Percentiles rank a stretch among this genome's conserved stretches.
phyloP scores from a whole-genome alignment of 345 rosid species.

The Noccaea bulbosa region DNA sequence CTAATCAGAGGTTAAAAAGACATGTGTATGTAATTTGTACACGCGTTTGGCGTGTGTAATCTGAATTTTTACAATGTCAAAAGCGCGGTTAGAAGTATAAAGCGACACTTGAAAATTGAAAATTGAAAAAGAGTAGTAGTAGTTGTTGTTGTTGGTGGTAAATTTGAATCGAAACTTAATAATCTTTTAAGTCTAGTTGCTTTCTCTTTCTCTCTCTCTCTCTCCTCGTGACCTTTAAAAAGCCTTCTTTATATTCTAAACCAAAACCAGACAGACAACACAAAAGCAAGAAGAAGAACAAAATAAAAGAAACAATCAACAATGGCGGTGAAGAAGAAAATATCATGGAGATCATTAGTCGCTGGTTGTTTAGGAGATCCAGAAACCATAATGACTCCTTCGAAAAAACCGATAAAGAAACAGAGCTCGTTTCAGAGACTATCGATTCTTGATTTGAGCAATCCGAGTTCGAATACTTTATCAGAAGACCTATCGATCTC shows the following conservation, averaged over 20 bases:
- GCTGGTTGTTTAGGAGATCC: slow-evolving; percentile 56
- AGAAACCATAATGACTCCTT: slow-evolving; percentile 14
- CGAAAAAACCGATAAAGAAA: slow-evolving; percentile 48
- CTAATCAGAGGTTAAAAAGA: no score
- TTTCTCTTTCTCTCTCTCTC: not conserved
- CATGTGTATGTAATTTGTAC: not conserved
- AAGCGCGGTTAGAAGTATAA: slow-evolving; percentile 21
- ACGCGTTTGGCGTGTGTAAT: slow-evolving; percentile 1
- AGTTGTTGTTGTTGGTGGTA: slow-evolving; percentile 39
- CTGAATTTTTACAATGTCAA: slow-evolving; percentile 28
- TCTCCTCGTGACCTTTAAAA: slow-evolving; percentile 36
- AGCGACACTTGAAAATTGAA: slow-evolving; percentile 26
- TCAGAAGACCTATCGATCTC: slow-evolving; percentile 79
- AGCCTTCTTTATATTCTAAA: slow-evolving; percentile 7
- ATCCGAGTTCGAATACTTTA: slow-evolving; percentile 56
- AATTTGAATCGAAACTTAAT: slow-evolving; percentile 28
- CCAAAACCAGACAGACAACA: slow-evolving; percentile 8
- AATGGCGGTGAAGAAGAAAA: slow-evolving; percentile 62
- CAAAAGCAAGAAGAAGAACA: not conserved
- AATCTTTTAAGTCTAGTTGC: slow-evolving; percentile 5
- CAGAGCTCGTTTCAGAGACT: slow-evolving; percentile 67
- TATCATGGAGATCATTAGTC: slow-evolving; percentile 57
- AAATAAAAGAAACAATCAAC: not conserved
- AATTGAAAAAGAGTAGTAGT: not conserved
- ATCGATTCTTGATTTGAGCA: slow-evolving; percentile 67